These are phyloP conservation scores for Domatiomyces catenatus DNA, from an alignment of 2,329 filamentous ascomycete species.

Conservation along the genomic window DNA sequence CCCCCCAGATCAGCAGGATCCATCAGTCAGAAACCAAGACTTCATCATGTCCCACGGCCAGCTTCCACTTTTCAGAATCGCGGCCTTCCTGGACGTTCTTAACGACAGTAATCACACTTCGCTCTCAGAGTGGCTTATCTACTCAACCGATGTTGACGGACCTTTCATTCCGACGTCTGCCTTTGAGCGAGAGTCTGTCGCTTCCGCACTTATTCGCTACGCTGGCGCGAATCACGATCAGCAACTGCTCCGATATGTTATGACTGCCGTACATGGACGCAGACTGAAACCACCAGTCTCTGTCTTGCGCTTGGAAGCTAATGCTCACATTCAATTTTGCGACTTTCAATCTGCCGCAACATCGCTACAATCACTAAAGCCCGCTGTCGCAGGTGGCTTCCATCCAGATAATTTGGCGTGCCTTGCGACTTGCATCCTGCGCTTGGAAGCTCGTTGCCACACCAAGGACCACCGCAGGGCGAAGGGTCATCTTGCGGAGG, in stretches of 20 bases:
- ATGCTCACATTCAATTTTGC: slow-evolving; percentile 5
- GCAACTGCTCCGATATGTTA: slow-evolving; percentile 6
- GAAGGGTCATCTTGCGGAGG: slow-evolving; percentile 3
- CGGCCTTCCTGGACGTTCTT: slow-evolving; percentile 36
- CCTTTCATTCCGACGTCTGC: slow-evolving; percentile 33
- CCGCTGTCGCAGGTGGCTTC: slow-evolving; percentile 17
- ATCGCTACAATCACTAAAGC: slow-evolving; percentile 6
- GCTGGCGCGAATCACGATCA: slow-evolving; percentile 35
- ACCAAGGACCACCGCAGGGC: not conserved
- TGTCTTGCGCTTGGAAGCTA: slow-evolving; percentile 9
- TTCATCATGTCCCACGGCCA: slow-evolving; percentile 15
- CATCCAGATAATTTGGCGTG: slow-evolving; percentile 19
- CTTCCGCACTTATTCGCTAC: slow-evolving; percentile 40
- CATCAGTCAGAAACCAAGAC: not conserved
- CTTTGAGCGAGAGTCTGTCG: slow-evolving; percentile 34
- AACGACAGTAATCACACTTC: slow-evolving; percentile 32
- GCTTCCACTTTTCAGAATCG: slow-evolving; percentile 23
- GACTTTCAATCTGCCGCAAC: slow-evolving; percentile 8
- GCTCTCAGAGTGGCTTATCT: slow-evolving; percentile 39
- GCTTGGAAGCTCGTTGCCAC: slow-evolving; percentile 6
- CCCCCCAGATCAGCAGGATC: not conserved
- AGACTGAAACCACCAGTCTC: slow-evolving; percentile 9
- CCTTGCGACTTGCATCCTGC: slow-evolving; percentile 22
- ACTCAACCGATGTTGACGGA: slow-evolving; percentile 37
- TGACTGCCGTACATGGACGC: not conserved